phyloP scores from a whole-genome alignment of 352 stramenopile genomes.

The Nothophytophthora sp. region DNA sequence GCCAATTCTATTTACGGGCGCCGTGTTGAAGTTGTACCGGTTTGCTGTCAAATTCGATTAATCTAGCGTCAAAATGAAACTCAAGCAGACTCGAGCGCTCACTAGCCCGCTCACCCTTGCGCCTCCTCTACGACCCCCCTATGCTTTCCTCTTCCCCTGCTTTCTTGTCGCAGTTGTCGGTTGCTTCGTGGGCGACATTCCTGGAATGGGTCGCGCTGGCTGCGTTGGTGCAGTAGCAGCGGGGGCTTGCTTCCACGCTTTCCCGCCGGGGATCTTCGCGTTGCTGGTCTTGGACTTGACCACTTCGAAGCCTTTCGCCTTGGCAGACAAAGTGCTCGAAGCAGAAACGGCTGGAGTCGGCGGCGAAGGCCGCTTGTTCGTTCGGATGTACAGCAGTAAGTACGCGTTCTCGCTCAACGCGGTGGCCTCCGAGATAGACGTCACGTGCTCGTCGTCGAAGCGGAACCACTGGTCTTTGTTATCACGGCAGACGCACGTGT shows the following conservation, averaged over 20 bases:
- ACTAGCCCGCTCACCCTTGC: background rate
- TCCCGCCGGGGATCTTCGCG: slow-evolving; percentile 17
- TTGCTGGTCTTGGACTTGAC: slow-evolving; percentile 17
- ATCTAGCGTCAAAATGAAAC: slow-evolving; percentile 12
- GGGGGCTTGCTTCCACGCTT: slow-evolving; percentile 25
- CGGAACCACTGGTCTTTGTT: slow-evolving; percentile 90
- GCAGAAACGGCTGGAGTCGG: slow-evolving; percentile 8
- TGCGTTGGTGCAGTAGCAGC: slow-evolving; percentile 2
- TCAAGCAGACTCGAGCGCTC: background rate
- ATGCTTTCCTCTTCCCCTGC: slow-evolving; percentile 36
- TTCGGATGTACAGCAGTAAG: slow-evolving; percentile 81
- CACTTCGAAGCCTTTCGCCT: slow-evolving; percentile 12
- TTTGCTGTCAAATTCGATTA: slow-evolving; percentile 7
- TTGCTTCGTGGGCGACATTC: slow-evolving; percentile 38
- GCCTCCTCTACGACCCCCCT: slow-evolving; percentile 13
- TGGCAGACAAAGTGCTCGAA: slow-evolving; percentile 19
- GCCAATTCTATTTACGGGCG: background rate
- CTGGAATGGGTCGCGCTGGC: slow-evolving; percentile 28
- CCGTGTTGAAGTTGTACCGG: slow-evolving; percentile 3
- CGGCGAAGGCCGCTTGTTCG: slow-evolving; percentile 33
- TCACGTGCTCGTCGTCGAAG: slow-evolving; percentile 84
- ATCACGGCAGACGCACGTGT: slow-evolving; percentile 83
- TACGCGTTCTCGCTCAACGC: slow-evolving; percentile 79
- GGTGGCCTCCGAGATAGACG: slow-evolving; percentile 67
- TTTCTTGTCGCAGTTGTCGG: slow-evolving; percentile 26